phyloP scores from a whole-genome alignment of 1,139 yeast genomes.

The Yamadazyma kanchanaburiensis region DNA sequence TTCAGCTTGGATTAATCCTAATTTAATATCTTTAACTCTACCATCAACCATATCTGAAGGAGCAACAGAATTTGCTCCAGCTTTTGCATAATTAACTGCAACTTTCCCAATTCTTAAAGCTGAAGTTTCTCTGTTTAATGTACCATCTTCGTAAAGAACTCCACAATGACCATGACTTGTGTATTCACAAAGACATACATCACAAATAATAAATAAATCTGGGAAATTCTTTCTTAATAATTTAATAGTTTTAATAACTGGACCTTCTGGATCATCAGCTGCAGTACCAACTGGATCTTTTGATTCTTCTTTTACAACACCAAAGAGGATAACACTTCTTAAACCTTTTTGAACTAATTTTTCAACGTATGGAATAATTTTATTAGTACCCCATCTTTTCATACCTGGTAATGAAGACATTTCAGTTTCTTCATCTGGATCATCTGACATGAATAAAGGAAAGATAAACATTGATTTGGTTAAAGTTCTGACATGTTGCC shows the following conservation, averaged over 20 bases:
- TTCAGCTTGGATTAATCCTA: constrained; percentile 77
- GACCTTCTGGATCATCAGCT: constrained; percentile 97
- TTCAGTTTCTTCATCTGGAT: constrained; percentile 71
- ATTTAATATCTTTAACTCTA: constrained; percentile 81
- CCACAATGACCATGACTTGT: constrained; percentile 99
- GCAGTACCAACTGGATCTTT: constrained; percentile 84
- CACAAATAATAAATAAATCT: constrained; percentile 82
- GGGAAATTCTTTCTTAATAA: constrained; percentile 67
- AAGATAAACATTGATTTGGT: constrained; percentile 87
- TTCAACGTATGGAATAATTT: constrained; percentile 67
- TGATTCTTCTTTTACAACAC: constrained; percentile 70
- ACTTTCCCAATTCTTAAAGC: constrained; percentile 89
- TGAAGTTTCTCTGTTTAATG: constrained; percentile 70
- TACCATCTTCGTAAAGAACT: constrained; percentile 78
- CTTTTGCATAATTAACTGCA: constrained; percentile 91
- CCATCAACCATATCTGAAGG: constrained; percentile 99
- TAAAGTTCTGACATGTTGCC: constrained; percentile 87
- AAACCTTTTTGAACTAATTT: constrained; percentile 78
- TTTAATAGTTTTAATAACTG: constrained; percentile 79
- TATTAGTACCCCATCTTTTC: constrained; percentile 81
- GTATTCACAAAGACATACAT: constrained; percentile 95
- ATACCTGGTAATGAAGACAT: constrained; percentile 85
- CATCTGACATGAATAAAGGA: constrained; percentile 84
- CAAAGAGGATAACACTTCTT: constrained; percentile 82
- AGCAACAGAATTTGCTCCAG: constrained; percentile 95